phyloP scores from a whole-genome alignment of 164 flowering plant species.

The Protea cynaroides region DNA sequence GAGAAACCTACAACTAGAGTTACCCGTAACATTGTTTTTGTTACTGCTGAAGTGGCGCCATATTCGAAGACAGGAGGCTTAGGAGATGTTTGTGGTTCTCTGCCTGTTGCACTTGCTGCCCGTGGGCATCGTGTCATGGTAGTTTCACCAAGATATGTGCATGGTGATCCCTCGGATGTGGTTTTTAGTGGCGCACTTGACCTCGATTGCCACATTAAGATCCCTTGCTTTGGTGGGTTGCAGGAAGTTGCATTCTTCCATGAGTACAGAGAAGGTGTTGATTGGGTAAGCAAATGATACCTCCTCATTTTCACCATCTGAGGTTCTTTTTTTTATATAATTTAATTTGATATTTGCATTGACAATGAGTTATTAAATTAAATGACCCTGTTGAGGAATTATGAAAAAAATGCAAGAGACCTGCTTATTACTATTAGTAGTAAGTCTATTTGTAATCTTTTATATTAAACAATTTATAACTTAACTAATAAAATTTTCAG shows the following conservation, averaged over 20 bases:
- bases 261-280: constrained; percentile 84
- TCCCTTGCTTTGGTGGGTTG: constrained; percentile 64
- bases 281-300: constrained; percentile 58
- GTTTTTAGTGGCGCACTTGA: constrained; percentile 44
- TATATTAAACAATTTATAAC: too few species aligned
- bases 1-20: constrained; percentile 26
- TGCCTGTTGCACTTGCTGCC: constrained; percentile 76
- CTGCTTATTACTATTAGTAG: too few species aligned
- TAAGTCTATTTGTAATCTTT: too few species aligned
- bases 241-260: constrained; percentile 85
- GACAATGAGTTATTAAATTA: too few species aligned
- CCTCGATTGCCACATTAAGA: constrained; percentile 34
- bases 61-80: constrained; percentile 96
- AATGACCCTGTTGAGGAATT: too few species aligned
- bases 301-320: neutral
- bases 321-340: neutral
- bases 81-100: constrained; percentile 97
- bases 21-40: constrained; percentile 60
- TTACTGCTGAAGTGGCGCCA: constrained; percentile 87
- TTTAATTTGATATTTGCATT: too few species aligned
- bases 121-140: constrained; percentile 98
- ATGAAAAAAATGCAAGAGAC: too few species aligned
- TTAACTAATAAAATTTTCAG: too few species aligned
- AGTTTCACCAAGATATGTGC: constrained; percentile 73
- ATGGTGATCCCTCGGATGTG: constrained; percentile 52